phyloP scores from a whole-genome alignment of 2,329 filamentous ascomycete genomes.

The Penicillium sp. region DNA sequence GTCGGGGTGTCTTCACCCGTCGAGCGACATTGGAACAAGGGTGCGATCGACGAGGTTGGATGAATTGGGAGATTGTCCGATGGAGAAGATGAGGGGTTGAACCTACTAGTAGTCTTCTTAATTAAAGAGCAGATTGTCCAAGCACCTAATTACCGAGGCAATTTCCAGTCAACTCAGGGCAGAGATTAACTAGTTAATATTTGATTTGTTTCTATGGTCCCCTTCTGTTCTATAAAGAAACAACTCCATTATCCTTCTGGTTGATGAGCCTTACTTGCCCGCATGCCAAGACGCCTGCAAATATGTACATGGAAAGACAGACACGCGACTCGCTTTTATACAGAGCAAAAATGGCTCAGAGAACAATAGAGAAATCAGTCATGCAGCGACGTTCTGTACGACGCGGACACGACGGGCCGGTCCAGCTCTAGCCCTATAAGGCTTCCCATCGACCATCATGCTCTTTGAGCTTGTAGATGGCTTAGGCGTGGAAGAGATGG shows the following conservation, averaged over 20 bases:
- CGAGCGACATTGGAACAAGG: neutral
- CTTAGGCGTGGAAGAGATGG: neutral
- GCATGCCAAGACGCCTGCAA: neutral
- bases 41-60: neutral
- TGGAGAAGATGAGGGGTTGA: conserved; percentile 5
- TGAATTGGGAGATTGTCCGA: conserved; percentile 15
- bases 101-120: neutral
- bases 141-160: neutral
- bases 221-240: neutral
- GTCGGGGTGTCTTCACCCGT: conserved; percentile 8
- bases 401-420: conserved; percentile 9
- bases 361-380: neutral
- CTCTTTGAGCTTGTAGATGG: neutral
- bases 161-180: neutral
- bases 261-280: neutral
- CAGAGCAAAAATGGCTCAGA: neutral
- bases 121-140: neutral
- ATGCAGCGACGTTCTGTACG: neutral
- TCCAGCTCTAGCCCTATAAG: conserved; percentile 3
- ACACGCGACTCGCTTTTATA: conserved; percentile 7
- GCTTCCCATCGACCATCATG: neutral
- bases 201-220: neutral
- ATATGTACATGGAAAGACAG: neutral
- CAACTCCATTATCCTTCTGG: neutral
- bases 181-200: neutral